A percentile compares a stretch with the other conserved stretches of the same genome.
Evolutionary conservation across 148 eudicot species (phyloP).

Genomic region (Rhododendron henanense): DNA sequence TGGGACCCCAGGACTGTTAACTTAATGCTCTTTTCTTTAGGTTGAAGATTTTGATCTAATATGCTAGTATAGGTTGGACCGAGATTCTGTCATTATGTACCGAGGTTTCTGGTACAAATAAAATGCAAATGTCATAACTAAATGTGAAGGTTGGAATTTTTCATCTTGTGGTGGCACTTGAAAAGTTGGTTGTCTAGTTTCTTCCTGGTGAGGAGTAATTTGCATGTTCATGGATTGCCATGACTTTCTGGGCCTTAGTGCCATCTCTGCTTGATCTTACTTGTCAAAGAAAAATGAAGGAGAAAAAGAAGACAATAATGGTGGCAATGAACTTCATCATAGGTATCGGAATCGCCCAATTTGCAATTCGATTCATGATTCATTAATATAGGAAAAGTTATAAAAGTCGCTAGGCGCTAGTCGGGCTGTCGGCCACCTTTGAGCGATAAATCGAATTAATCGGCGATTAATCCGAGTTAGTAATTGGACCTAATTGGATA

Average conservation of each 20-base stretch:
- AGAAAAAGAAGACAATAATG: background rate
- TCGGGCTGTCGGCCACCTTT: no score
- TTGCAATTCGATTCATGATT: background rate
- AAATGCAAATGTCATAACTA: background rate
- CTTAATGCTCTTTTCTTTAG: background rate
- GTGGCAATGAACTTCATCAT: background rate
- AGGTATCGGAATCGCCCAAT: background rate
- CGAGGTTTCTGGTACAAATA: background rate
- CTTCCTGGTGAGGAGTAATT: background rate
- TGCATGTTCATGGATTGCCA: background rate
- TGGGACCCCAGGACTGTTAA: background rate
- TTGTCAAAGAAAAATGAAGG: background rate
- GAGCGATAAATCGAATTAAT: no score
- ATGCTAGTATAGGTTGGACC: background rate
- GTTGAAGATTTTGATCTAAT: background rate
- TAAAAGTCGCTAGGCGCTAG: no score
- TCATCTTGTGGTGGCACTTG: background rate
- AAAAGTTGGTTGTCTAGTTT: background rate
- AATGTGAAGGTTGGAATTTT: background rate
- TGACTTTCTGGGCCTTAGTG: background rate
- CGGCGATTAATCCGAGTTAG: no score
- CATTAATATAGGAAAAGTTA: no score
- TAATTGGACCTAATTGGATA: no score
- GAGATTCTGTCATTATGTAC: background rate
- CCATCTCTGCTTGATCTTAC: background rate